A percentile compares a stretch with the other conserved stretches of the same genome.
Evolutionary conservation across 148 eudicot genomes (phyloP).

Genomic region (Vaccinium myrtillus): DNA sequence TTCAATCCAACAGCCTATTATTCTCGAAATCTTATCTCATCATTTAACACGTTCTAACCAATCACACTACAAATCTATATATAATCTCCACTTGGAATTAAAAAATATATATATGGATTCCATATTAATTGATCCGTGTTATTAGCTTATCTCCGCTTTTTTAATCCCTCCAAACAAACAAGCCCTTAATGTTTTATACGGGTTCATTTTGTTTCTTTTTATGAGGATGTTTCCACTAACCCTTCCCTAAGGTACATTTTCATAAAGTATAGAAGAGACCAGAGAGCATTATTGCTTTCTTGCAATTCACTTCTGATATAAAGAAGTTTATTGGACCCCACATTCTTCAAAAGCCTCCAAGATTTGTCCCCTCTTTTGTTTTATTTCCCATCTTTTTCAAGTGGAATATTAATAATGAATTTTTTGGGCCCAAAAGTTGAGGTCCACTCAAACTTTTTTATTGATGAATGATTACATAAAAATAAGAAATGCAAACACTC

Average conservation of each 20-base stretch:
- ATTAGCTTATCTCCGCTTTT: too few species aligned
- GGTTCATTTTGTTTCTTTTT: neutral
- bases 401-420: neutral
- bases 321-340: constrained; percentile 10
- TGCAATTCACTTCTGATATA: neutral
- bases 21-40: too few species aligned
- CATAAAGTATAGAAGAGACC: neutral
- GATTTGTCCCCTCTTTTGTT: constrained; percentile 3
- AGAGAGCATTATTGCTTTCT: constrained; percentile 15
- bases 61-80: too few species aligned
- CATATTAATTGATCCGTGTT: too few species aligned
- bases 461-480: neutral
- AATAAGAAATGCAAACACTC: neutral
- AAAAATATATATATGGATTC: too few species aligned
- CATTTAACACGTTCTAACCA: too few species aligned
- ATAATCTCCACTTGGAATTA: too few species aligned
- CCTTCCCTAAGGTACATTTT: constrained; percentile 3
- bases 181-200: neutral
- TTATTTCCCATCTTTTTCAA: neutral
- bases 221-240: constrained; percentile 13
- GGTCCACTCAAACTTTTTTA: neutral
- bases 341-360: neutral
- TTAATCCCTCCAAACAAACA: too few species aligned
- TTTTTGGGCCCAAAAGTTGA: neutral
- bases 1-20: too few species aligned